phyloP scores from a whole-genome alignment of 768 basidiomycete genomes.

The Grammothele lineata region DNA sequence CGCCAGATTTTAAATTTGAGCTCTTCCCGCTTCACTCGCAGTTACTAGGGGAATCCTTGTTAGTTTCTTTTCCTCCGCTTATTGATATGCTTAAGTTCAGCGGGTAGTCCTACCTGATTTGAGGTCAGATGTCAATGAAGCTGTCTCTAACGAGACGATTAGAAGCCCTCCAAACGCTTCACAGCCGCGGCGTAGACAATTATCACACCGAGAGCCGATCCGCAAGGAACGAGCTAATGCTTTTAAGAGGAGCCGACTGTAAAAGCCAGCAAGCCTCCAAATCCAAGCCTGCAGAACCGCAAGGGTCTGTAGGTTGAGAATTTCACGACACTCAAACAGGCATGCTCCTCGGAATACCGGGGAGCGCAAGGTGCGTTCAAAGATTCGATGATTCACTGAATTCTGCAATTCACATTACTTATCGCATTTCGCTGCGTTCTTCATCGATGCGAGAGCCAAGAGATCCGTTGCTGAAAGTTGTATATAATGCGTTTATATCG shows the following conservation, averaged over 20 bases:
- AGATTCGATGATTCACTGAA: slow-evolving; percentile 82
- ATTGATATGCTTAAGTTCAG: slow-evolving; percentile 89
- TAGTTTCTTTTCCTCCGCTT: slow-evolving; percentile 91
- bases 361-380: slow-evolving; percentile 78
- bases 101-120: slow-evolving; percentile 81
- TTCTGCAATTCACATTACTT: slow-evolving; percentile 83
- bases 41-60: slow-evolving; percentile 88
- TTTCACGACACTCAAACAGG: slow-evolving; percentile 73
- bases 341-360: slow-evolving; percentile 72
- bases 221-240: slow-evolving; percentile 33
- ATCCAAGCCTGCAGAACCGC: slow-evolving; percentile 35
- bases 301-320: slow-evolving; percentile 41
- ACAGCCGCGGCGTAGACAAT: slow-evolving; percentile 41
- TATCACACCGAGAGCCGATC: slow-evolving; percentile 46
- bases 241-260: slow-evolving; percentile 41
- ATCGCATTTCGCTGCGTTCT: slow-evolving; percentile 78
- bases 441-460: slow-evolving; percentile 80
- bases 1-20: slow-evolving; percentile 81
- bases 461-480: slow-evolving; percentile 28
- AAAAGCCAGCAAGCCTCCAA: slow-evolving; percentile 35
- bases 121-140: slow-evolving; percentile 51
- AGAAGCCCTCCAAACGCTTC: slow-evolving; percentile 21
- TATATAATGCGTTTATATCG: slow-evolving; percentile 17
- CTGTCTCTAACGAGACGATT: slow-evolving; percentile 27
- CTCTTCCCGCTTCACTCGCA: slow-evolving; percentile 82